Conservation (phyloP, 2,329 filamentous ascomycete genomes). For the Nakataea oryzae region DNA sequence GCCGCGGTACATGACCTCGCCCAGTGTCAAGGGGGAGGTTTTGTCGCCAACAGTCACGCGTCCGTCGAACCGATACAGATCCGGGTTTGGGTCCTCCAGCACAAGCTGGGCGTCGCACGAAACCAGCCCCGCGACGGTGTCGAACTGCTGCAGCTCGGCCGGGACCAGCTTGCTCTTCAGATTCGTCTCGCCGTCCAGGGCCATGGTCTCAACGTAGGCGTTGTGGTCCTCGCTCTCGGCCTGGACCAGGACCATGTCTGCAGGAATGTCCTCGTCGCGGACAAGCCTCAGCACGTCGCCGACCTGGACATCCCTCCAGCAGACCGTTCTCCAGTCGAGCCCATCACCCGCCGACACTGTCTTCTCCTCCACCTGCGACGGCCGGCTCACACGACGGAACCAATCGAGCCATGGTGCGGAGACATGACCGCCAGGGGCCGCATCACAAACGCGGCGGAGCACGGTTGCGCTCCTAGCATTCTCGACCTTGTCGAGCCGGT, state of each 20-base stretch:
- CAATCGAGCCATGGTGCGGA: neutral
- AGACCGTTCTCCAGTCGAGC: conserved; percentile 37
- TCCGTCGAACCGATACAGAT: conserved; percentile 69
- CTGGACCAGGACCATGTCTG: conserved; percentile 71
- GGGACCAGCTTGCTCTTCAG: conserved; percentile 66
- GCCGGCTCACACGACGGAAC: conserved; percentile 19
- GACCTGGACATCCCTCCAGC: conserved; percentile 36
- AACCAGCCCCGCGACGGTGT: conserved; percentile 41
- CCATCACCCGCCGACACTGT: conserved; percentile 44
- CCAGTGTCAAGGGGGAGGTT: conserved; percentile 62
- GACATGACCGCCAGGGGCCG: neutral
- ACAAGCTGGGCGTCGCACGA: conserved; percentile 52
- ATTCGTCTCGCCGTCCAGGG: conserved; percentile 73
- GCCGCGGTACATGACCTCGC: conserved; percentile 77
- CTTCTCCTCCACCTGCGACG: conserved; percentile 33
- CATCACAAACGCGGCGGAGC: conserved; percentile 17
- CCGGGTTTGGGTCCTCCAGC: conserved; percentile 66
- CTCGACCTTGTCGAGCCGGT: conserved; percentile 72
- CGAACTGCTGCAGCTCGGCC: conserved; percentile 43
- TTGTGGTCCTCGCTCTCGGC: conserved; percentile 67
- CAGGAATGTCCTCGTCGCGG: conserved; percentile 71
- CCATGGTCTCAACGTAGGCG: conserved; percentile 80
- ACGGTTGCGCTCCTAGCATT: conserved; percentile 47
- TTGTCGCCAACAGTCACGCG: conserved; percentile 48
- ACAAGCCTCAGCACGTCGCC: conserved; percentile 37